Base-by-base conservation (phyloP, 129 eudicot genomes). In the Ambrosia artemisiifolia region DNA sequence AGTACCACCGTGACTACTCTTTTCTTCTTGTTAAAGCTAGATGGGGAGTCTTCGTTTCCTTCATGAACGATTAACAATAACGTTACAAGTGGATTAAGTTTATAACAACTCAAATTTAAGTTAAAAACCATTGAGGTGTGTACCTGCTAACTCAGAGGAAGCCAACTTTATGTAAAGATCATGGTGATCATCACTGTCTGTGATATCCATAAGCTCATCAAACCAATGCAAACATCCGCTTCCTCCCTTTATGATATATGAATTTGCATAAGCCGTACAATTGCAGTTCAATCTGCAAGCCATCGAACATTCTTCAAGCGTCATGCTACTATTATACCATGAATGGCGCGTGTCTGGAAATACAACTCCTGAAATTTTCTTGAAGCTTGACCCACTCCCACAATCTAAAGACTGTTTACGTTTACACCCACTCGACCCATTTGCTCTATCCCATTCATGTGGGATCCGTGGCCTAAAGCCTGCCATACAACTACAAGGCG, bases 171-270 rank as follows among this genome's bases (percentile, higher is more conserved):
- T 70, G 65, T 82, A 82, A 67, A 82, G 74, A 61, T 67, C 77
- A 16, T 77, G 80, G 6, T 59, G 47, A 6, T 44, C 63, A 28
- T 54, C 18, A 11, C 11, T 73, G 61, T 60, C 65, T 56, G 68
- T 51, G 13, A 78, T 53, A 40, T 83, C 86, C 20, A 78, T 55
- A 34, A 83, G 54, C 19, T 68, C 62, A 50, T n/a, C 83, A 79
- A 78, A 65, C 86, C 86, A 83, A 40, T 28, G 19, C 70, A 82
- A 72, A 75, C 86, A 82, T 35, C 83, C 86, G 32, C 51, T 64
- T 38, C 80, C 80, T 6, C 77, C 77, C 6, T 63, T 36, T 46
- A 56, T 74, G 46, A 74, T 35, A 28, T 82, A 42, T 47, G 70
- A 17, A 72, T 72, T 72, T 59, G 76, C 59, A 56, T 40, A 71